These are phyloP conservation scores for Lathyrus tuberosus DNA, from an alignment of 306 rosid genomes.

Conservation along the genomic window DNA sequence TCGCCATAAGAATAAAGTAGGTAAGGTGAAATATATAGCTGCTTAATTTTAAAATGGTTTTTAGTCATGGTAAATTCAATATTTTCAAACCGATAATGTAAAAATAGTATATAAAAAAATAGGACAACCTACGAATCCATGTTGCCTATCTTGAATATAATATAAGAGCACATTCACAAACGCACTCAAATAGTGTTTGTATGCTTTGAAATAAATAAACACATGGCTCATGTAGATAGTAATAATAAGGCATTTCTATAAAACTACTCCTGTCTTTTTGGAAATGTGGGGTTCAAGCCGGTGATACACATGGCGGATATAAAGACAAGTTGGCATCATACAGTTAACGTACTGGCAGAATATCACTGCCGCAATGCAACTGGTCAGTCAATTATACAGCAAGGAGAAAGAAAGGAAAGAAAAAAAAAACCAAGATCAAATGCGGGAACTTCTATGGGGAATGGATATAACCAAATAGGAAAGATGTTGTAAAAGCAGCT, in stretches of 20 bases:
- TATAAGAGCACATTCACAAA: background rate
- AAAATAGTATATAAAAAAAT: background rate
- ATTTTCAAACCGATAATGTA: background rate
- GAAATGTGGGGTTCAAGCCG: slow-evolving; percentile 24
- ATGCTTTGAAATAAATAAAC: background rate
- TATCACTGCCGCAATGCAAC: slow-evolving; percentile 10
- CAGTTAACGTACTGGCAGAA: slow-evolving; percentile 32
- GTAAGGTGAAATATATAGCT: background rate
- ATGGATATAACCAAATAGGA: background rate
- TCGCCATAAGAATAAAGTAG: background rate
- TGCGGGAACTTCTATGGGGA: slow-evolving; percentile 28
- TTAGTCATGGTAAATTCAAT: background rate
- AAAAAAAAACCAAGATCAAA: background rate
- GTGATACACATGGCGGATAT: slow-evolving; percentile 7
- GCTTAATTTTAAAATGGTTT: background rate
- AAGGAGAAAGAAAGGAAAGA: background rate
- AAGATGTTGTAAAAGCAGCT: slow-evolving; percentile 13
- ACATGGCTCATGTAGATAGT: background rate
- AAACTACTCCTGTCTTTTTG: slow-evolving; percentile 1
- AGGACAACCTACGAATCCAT: background rate
- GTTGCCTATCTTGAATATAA: background rate
- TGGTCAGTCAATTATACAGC: slow-evolving; percentile 7
- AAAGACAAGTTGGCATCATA: slow-evolving; percentile 28
- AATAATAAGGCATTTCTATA: background rate
- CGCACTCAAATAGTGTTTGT: background rate